Percentiles rank a stretch among this genome's conserved stretches.
Evolutionary conservation across 2,329 filamentous ascomycete genomes (phyloP).

Genomic region (Lachnellula occidentalis): DNA sequence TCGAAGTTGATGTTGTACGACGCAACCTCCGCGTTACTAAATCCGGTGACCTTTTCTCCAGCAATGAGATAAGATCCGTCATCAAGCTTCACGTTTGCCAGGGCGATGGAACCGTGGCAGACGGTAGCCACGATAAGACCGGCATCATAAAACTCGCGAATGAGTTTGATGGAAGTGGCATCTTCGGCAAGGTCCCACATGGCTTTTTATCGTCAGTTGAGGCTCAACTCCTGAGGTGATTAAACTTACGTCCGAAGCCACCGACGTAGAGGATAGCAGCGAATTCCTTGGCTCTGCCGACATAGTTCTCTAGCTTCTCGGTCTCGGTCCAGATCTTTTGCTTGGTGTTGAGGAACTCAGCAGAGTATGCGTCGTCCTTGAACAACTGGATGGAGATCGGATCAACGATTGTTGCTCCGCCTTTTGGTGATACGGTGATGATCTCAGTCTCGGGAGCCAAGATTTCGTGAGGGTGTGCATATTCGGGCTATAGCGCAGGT

Average conservation of each 20-base stretch:
- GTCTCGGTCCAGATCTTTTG: slow-evolving; percentile 46
- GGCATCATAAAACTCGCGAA: slow-evolving; percentile 54
- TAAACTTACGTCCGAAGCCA: slow-evolving; percentile 46
- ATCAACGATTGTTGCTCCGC: slow-evolving; percentile 39
- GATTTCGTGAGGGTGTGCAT: slow-evolving; percentile 40
- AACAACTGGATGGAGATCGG: slow-evolving; percentile 37
- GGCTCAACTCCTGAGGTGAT: not conserved
- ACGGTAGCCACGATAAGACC: slow-evolving; percentile 59
- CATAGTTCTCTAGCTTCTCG: slow-evolving; percentile 39
- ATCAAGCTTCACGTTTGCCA: slow-evolving; percentile 49
- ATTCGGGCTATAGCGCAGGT: slow-evolving; percentile 38
- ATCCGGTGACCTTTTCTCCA: slow-evolving; percentile 53
- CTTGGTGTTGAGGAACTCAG: slow-evolving; percentile 39
- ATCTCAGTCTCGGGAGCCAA: slow-evolving; percentile 36
- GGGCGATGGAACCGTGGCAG: slow-evolving; percentile 61
- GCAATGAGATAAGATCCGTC: slow-evolving; percentile 49
- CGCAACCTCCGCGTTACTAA: slow-evolving; percentile 48
- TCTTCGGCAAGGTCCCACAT: slow-evolving; percentile 64
- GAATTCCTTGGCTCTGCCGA: slow-evolving; percentile 42
- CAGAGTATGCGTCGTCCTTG: slow-evolving; percentile 35
- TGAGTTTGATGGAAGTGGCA: slow-evolving; percentile 48
- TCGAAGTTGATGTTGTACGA: slow-evolving; percentile 33
- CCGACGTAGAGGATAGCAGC: slow-evolving; percentile 52
- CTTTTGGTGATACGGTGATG: slow-evolving; percentile 38
- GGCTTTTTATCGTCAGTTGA: slow-evolving; percentile 27